Base-by-base conservation (phyloP, 768 basidiomycete species). In the Naematelia encephala region DNA sequence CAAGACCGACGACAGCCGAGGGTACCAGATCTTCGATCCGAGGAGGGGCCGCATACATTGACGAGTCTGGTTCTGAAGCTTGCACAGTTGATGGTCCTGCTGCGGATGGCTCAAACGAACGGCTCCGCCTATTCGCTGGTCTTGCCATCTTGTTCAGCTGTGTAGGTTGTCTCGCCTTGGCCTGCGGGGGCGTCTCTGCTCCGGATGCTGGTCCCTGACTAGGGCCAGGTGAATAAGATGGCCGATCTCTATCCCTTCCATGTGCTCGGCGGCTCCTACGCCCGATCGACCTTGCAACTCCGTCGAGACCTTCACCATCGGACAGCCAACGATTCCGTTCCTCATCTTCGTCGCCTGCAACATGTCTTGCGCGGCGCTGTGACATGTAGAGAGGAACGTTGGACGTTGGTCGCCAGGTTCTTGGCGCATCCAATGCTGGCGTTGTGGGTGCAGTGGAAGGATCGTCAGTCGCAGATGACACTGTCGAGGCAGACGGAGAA, bases 321-420 rank as follows among this genome's bases (percentile, higher is more conserved):
- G 69, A 72, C 28, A 76, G 57, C 75, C 75, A 76, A 19, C 73
- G 59, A 63, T 70, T 68, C 22, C 45, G 34, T 21, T 62, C 67
- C 21, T 56, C 63, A 2, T 54, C 68, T 25, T 54, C 54, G 11
- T 29, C 4, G 26, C 29, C 34, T 12, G 44, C 26, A 21, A 28
- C 4, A 44, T 34, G 21, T 19, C 39, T 5, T 27, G 52, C 45
- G 60, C 62, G 64, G 22, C 64, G 60, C 14, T 43, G 21, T 8
- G 49, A 30, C 11, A 66, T 34, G 25, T 53, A 21, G 10, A 22
- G 13, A 4, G 64, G 61, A 19, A 66, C 57, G 21, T 59, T 55
- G 5, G 52, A 14, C 1, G 64, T 66, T 0, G 56, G 61, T 29
- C 53, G 47, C 64, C 64, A 66, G 11, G 23, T 2, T 22, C 62